Evolutionary conservation across 2,329 filamentous ascomycete genomes (phyloP).

Genomic region (Aureobasidium sp.): DNA sequence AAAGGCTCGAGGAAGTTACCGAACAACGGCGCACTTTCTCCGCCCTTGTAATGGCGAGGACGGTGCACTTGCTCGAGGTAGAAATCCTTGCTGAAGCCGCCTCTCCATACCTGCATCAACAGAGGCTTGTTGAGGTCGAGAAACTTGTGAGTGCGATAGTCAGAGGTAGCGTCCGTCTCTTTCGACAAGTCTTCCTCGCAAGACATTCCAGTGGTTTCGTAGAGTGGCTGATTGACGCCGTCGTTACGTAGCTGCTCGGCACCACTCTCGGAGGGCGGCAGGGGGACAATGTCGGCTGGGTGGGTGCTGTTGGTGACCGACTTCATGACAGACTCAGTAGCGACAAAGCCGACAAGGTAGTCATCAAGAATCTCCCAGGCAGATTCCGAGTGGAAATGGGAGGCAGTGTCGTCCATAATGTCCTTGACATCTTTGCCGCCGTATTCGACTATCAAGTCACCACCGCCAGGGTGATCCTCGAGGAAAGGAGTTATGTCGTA

Average conservation of each 20-base stretch:
- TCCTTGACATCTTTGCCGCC: constrained; percentile 77
- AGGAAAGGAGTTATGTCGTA: constrained; percentile 93
- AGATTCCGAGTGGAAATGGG: constrained; percentile 79
- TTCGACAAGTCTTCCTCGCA: constrained; percentile 76
- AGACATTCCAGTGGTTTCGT: constrained; percentile 73
- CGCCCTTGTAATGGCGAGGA: constrained; percentile 90
- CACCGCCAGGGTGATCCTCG: constrained; percentile 82
- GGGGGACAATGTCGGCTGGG: constrained; percentile 45
- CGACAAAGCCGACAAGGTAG: constrained; percentile 72
- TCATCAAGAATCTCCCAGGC: constrained; percentile 97
- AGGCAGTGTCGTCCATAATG: constrained; percentile 75
- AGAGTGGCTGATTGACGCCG: constrained; percentile 41
- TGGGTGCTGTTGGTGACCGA: constrained; percentile 41
- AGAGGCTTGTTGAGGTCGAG: constrained; percentile 81
- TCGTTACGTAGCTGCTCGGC: constrained; percentile 40
- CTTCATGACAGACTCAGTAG: constrained; percentile 50
- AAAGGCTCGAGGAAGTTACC: constrained; percentile 99
- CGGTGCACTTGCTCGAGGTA: constrained; percentile 95
- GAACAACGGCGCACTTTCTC: constrained; percentile 85
- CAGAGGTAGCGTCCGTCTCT: constrained; percentile 68
- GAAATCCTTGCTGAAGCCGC: constrained; percentile 89
- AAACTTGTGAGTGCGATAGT: constrained; percentile 91
- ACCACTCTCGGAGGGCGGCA: constrained; percentile 44
- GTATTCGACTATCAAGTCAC: constrained; percentile 81
- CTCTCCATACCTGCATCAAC: constrained; percentile 78